Base-by-base conservation (phyloP, 495 filamentous ascomycete species). In the Friedmanniomyces simplex region DNA sequence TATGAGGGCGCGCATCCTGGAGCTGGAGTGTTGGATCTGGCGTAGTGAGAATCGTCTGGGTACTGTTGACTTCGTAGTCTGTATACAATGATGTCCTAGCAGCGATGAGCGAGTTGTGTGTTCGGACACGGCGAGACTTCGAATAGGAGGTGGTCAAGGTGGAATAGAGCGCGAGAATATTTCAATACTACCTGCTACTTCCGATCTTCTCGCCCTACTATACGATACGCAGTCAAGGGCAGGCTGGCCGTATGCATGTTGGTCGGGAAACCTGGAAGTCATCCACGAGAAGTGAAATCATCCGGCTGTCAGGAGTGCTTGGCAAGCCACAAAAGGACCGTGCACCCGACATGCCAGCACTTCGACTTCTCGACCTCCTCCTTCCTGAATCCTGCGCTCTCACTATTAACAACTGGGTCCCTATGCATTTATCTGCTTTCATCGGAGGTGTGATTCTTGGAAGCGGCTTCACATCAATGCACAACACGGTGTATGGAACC, bases 1-100 rank as follows among this genome's bases (percentile, higher is more conserved):
- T 12, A 54, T 20, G 12, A 59, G 21, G n/a, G 13, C 57, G 3
- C 41, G 28, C 57, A 57, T 57, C 34, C 16, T 55, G 12, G 28
- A 10, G 28, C 4, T 32, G 28, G 28, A 32, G 28, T 4, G 28
- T 32, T 32, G 28, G 28, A 4, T 32, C 4, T 32, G 28, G 3
- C 28, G 28, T 3, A 32, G n/a, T n/a, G n/a, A n/a, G n/a, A 32
- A 10, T 32, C 28, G 28, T 32, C 28, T 4, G 10, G 39, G 18
- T 16, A 13, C 39, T 43, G 39, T 43, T 43, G 14, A 13, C 39
- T 16, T 10, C 39, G 39, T 6, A 16, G 39, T 43, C 39, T 16
- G 4, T 43, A 13, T 4, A 32, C 4, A 10, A 43, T 2, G 6
- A 6, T 28, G 7, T 22, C 24, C 21, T 49, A 18, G 24, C 18